Evolutionary conservation across 2,329 filamentous ascomycete species (phyloP).

Genomic region (Talaromyces sp.): DNA sequence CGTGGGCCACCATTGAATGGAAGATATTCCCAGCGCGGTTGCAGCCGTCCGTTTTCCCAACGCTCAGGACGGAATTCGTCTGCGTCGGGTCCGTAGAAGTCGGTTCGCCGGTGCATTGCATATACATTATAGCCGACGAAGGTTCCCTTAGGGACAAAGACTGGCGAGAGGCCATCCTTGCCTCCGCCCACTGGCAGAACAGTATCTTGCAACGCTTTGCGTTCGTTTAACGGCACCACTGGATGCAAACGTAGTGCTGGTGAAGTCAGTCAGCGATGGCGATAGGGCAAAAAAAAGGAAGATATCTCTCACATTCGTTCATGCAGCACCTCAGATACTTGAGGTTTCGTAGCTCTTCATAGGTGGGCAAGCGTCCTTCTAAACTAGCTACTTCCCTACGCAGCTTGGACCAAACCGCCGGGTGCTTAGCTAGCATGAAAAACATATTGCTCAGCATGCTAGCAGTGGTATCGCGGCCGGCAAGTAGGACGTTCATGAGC

Average conservation of each 20-base stretch:
- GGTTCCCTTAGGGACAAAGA: conserved; percentile 64
- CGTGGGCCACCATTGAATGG: conserved; percentile 8
- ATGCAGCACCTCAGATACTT: conserved; percentile 35
- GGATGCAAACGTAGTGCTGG: conserved; percentile 40
- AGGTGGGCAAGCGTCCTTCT: conserved; percentile 20
- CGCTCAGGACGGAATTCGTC: conserved; percentile 17
- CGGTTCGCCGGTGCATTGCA: conserved; percentile 65
- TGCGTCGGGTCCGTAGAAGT: conserved; percentile 44
- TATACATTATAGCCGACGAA: conserved; percentile 63
- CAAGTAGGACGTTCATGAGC: conserved; percentile 48
- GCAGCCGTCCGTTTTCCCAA: not conserved
- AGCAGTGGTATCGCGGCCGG: conserved; percentile 52
- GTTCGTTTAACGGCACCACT: conserved; percentile 42
- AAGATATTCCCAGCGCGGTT: conserved; percentile 8
- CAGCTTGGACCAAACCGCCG: conserved; percentile 32
- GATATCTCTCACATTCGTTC: conserved; percentile 27
- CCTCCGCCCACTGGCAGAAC: conserved; percentile 54
- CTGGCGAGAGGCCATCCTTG: conserved; percentile 52
- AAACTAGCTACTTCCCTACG: conserved; percentile 17
- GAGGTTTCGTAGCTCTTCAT: conserved; percentile 18
- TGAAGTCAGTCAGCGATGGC: not conserved
- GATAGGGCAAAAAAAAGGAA: not conserved
- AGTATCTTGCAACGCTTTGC: conserved; percentile 36
- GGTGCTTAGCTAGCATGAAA: conserved; percentile 38
- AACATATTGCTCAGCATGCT: conserved; percentile 42